Evolutionary conservation across 345 rosid species (phyloP), one percentile per base, ranked within the genome.

Genomic region (Bruguiera sexangula): DNA sequence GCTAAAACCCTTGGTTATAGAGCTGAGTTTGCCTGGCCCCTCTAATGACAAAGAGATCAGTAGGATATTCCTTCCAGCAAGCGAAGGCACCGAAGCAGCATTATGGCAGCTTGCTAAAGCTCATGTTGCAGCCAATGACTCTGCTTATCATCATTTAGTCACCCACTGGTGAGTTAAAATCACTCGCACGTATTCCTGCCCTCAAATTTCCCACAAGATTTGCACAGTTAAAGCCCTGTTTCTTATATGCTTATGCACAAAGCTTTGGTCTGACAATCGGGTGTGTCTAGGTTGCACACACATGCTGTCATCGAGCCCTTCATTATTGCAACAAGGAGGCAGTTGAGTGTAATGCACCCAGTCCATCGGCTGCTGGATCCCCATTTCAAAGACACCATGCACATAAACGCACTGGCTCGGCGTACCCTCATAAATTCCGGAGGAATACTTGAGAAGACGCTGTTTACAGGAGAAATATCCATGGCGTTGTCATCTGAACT

Each of bases 351-450:
- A 31, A 84, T 89, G 89, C 89, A 89, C 69, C 95, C 95, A 22
- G 67, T 88, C 66, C 83, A 86, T 69, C 74, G 71, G 75, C 80
- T 88, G 27, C 65, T 89, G 64, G 82, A 82, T 77, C 95, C 91
- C 39, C 91, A 89, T 82, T 82, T 89, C 85, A 86, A 81, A 80
- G 89, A 85, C 71, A 86, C 89, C 54, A 79, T 86, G 82, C 91
- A 86, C 72, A 75, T 85, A 69, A 89, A 89, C 74, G 86, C 89
- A 66, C 36, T 89, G 66, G 81, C 81, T 70, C 73, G 87, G 68
- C 66, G 62, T 16, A 26, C 81, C 62, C 87, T 86, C 64, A 53
- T 86, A 26, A 85, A 78, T 71, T 71, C 89, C 1, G 89, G 85
- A 57, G 95, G 95, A 37, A 74, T 86, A 62, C 81, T 89, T 1